Conservation (phyloP, 208 protist species). For the Leishmania tropica region DNA sequence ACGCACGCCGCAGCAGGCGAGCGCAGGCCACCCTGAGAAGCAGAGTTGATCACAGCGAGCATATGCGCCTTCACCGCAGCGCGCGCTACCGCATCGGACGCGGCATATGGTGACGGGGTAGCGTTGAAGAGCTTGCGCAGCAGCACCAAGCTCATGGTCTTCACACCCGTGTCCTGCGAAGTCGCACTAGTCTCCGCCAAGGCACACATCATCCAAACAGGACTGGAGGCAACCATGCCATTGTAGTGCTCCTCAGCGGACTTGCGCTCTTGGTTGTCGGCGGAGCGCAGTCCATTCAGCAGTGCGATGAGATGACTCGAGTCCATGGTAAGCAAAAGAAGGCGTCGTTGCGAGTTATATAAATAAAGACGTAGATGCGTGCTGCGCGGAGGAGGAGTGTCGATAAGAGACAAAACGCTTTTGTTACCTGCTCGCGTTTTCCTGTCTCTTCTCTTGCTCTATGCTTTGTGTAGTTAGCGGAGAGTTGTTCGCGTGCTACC, state of each 20-base stretch:
- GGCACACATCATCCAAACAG: constrained; percentile 62
- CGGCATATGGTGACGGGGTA: constrained; percentile 51
- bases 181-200: constrained; percentile 62
- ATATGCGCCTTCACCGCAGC: constrained; percentile 55
- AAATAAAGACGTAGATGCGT: not conserved
- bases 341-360: constrained; percentile 2
- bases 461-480: not conserved
- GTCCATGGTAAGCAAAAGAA: constrained; percentile 37
- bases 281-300: constrained; percentile 48
- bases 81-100: constrained; percentile 47
- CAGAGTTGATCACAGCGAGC: constrained; percentile 61
- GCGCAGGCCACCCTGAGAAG: constrained; percentile 54
- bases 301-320: constrained; percentile 48
- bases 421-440: not conserved
- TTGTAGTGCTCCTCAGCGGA: constrained; percentile 79
- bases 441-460: not conserved
- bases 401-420: not conserved
- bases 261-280: constrained; percentile 74
- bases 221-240: constrained; percentile 35
- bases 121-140: constrained; percentile 76
- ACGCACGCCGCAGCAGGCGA: constrained; percentile 76
- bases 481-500: not conserved
- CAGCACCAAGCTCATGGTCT: constrained; percentile 69
- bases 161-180: constrained; percentile 39
- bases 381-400: not conserved